A percentile compares a stretch with the other conserved stretches of the same genome.
These are phyloP conservation scores for Nematodospora valgi DNA, from an alignment of 805 yeast genomes.

Conservation along the genomic window DNA sequence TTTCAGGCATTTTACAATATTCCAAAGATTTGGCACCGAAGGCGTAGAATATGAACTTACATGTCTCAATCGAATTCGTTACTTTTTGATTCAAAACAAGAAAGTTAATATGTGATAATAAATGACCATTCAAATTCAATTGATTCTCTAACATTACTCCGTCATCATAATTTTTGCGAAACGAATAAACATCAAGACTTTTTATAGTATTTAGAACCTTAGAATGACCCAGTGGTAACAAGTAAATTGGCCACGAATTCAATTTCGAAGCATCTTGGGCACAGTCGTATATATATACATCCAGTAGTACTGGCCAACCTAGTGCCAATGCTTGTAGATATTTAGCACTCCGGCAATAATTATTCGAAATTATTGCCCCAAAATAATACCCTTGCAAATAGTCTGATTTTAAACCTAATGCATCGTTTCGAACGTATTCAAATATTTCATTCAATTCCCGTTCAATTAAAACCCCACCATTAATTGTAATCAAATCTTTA, in stretches of 20 bases:
- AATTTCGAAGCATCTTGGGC: slow-evolving; percentile 21
- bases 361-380: slow-evolving; percentile 63
- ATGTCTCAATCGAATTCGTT: slow-evolving; percentile 28
- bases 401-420: slow-evolving; percentile 10
- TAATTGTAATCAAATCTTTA: slow-evolving; percentile 27
- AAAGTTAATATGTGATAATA: slow-evolving; percentile 31
- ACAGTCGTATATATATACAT: slow-evolving; percentile 52
- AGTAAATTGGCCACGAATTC: slow-evolving; percentile 47
- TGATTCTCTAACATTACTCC: slow-evolving; percentile 38
- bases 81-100: slow-evolving; percentile 29
- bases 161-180: slow-evolving; percentile 32
- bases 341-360: slow-evolving; percentile 63
- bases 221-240: slow-evolving; percentile 74
- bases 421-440: slow-evolving; percentile 1
- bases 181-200: slow-evolving; percentile 48
- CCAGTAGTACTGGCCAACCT: slow-evolving; percentile 82
- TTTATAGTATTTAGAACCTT: slow-evolving; percentile 38
- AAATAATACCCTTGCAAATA: slow-evolving; percentile 31
- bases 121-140: slow-evolving; percentile 31
- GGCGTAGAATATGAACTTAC: slow-evolving; percentile 43
- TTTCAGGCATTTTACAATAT: slow-evolving; percentile 9
- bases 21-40: slow-evolving; percentile 38
- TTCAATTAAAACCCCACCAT: slow-evolving; percentile 43
- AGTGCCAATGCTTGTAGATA: slow-evolving; percentile 73
- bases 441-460: slow-evolving; percentile 29